Conservation (phyloP, 495 filamentous ascomycete species). For the Trichoderma orchidacearum region DNA sequence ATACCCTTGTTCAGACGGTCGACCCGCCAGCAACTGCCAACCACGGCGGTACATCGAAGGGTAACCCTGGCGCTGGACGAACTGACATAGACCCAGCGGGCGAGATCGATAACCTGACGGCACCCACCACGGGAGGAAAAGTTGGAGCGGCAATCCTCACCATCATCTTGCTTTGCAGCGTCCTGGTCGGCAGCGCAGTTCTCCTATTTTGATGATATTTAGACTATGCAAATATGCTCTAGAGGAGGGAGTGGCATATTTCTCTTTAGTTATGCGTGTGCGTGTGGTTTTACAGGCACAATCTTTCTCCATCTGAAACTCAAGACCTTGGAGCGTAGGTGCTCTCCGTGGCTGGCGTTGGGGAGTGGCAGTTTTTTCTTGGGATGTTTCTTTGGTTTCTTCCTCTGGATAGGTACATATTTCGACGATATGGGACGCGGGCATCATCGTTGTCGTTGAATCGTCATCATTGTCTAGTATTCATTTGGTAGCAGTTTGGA, state of each 20-base stretch:
- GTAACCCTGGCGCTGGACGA: constrained; percentile 44
- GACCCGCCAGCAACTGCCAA: constrained; percentile 38
- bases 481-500: not conserved
- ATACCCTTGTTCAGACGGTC: constrained; percentile 36
- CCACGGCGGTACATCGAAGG: constrained; percentile 52
- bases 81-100: constrained; percentile 9
- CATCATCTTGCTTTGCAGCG: constrained; percentile 37
- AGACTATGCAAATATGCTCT: not conserved
- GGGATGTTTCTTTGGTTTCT: not conserved
- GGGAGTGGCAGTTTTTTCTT: not conserved
- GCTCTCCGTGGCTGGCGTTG: not conserved
- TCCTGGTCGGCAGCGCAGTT: constrained; percentile 33
- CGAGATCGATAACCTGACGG: constrained; percentile 9
- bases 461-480: not conserved
- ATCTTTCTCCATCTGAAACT: not conserved
- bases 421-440: not conserved
- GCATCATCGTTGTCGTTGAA: not conserved
- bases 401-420: not conserved
- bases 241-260: not conserved
- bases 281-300: too few relatives aligned
- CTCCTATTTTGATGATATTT: constrained; percentile 16
- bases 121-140: constrained; percentile 41
- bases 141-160: constrained; percentile 56
- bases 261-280: not conserved
- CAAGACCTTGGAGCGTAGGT: not conserved